Conservation (phyloP, 176 grass and related monocot species). For the Aegilops longissima region DNA sequence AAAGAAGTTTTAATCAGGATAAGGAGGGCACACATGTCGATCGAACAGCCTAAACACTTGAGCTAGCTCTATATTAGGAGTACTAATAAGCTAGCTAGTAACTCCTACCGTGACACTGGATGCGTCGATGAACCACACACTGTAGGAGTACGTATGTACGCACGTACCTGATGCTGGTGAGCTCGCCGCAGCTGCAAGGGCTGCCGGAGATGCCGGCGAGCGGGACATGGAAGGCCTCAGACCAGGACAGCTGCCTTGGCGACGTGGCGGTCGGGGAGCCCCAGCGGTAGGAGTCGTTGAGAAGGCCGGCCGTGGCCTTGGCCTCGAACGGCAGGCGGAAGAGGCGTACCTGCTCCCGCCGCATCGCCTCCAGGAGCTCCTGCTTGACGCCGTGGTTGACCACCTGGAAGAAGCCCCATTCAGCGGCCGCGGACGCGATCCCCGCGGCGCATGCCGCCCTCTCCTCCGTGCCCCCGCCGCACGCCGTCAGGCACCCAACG, state of each 20-base stretch:
- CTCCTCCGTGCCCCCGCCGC: not conserved
- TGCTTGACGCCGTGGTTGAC: constrained; percentile 62
- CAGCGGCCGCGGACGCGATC: constrained; percentile 53
- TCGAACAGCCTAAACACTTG: not conserved
- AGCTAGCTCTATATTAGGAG: not conserved
- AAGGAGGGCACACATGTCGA: not conserved
- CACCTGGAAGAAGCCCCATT: constrained; percentile 97
- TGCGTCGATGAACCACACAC: not conserved
- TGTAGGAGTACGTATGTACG: not conserved
- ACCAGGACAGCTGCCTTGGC: constrained; percentile 69
- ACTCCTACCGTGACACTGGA: not conserved
- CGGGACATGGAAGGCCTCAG: constrained; percentile 85
- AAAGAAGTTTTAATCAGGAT: not conserved
- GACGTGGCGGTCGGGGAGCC: constrained; percentile 65
- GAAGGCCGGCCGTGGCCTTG: constrained; percentile 45
- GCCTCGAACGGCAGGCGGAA: constrained; percentile 77
- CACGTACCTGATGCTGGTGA: constrained; percentile 58
- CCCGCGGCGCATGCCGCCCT: constrained; percentile 38
- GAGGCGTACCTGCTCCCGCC: constrained; percentile 57
- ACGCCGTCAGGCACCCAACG: constrained; percentile 43
- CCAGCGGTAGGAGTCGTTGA: constrained; percentile 80
- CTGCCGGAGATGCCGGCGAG: constrained; percentile 51
- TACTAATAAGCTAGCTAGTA: not conserved
- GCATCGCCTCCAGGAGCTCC: constrained; percentile 53
- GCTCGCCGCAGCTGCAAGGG: constrained; percentile 48